A percentile compares a stretch with the other conserved stretches of the same genome.
Evolutionary conservation across 441 rosid species (phyloP).

Genomic region (Populus hybrid): DNA sequence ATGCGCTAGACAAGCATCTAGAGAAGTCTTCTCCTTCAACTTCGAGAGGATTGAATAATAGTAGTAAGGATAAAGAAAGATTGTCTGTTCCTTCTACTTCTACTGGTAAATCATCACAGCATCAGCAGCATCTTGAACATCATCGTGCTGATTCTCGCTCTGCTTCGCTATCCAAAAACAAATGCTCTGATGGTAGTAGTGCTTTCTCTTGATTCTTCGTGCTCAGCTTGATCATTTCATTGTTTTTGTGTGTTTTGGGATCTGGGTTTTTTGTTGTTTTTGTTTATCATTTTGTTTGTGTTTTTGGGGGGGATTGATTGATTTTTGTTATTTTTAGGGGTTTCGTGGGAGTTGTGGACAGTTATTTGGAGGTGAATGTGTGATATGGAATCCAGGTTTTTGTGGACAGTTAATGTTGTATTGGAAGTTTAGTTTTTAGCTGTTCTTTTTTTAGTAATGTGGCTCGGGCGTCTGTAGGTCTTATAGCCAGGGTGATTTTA

Average conservation of each 20-base stretch:
- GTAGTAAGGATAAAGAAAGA: conserved; percentile 50
- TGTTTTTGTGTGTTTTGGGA: background rate
- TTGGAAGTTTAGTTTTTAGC: background rate
- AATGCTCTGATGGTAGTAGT: conserved; percentile 59
- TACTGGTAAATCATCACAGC: conserved; percentile 41
- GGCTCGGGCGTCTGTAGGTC: background rate
- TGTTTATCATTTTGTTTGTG: background rate
- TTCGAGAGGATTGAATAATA: conserved; percentile 42
- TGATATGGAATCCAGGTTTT: background rate
- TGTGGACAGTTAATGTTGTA: background rate
- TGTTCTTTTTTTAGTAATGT: background rate
- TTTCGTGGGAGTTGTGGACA: background rate
- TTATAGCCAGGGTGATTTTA: background rate
- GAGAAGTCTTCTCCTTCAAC: conserved; percentile 87
- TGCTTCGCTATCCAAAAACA: conserved; percentile 47
- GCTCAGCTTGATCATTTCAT: background rate
- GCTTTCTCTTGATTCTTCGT: background rate
- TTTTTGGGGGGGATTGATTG: background rate
- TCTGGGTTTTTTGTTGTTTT: background rate
- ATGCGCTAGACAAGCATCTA: conserved; percentile 80
- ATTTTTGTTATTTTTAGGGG: background rate
- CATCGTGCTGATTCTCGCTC: conserved; percentile 47
- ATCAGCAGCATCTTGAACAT: conserved; percentile 44
- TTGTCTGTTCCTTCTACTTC: conserved; percentile 65
- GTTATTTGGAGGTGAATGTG: background rate